Evolutionary conservation across 1,139 yeast species (phyloP).

Genomic region (Pneumocystis canis): DNA sequence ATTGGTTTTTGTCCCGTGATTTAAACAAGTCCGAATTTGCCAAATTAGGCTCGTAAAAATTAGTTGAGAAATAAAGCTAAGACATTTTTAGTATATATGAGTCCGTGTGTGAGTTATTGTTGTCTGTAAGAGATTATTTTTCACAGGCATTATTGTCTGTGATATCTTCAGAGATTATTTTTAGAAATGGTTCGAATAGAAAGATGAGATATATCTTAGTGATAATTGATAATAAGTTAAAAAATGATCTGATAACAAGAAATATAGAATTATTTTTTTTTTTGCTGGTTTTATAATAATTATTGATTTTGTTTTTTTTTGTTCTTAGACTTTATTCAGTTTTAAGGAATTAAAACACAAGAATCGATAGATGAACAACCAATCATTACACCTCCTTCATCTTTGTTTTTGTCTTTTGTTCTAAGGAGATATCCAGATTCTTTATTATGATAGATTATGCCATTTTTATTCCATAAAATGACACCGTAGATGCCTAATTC

Average conservation of each 20-base stretch:
- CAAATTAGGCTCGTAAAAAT: background rate
- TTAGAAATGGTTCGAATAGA: no score
- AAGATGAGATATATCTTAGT: background rate
- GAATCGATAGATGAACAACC: slow-evolving; percentile 90
- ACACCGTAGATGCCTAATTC: slow-evolving; percentile 88
- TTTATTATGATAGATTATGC: slow-evolving; percentile 42
- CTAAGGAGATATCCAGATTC: slow-evolving; percentile 75
- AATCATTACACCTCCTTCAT: slow-evolving; percentile 98
- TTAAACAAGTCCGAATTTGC: background rate
- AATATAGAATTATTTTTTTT: no score
- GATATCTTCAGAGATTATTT: background rate
- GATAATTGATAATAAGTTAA: no score
- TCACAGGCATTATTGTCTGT: background rate
- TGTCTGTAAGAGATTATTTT: background rate
- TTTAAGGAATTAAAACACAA: background rate
- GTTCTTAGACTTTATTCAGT: background rate
- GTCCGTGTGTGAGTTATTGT: background rate
- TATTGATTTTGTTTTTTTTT: background rate
- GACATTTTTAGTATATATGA: background rate
- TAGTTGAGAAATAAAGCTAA: background rate
- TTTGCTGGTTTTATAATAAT: background rate
- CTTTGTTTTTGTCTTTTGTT: slow-evolving; percentile 70
- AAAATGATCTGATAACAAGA: no score
- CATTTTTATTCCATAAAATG: slow-evolving; percentile 49
- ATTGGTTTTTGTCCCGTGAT: background rate